Conservation (phyloP, 1,284 basidiomycete species). For the Vanrija pseudolonga region DNA sequence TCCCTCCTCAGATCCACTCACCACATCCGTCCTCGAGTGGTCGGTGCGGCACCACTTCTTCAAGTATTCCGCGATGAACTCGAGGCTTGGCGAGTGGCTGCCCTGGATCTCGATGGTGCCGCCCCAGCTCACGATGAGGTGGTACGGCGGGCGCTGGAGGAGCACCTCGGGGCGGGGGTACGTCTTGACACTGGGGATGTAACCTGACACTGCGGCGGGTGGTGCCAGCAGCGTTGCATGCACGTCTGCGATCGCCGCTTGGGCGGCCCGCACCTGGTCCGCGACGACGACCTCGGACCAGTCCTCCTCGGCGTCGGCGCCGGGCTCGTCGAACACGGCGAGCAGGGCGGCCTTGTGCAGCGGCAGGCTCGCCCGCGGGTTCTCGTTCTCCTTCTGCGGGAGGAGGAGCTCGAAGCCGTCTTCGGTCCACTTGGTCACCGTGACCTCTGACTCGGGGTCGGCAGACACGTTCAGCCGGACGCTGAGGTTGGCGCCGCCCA, state of each 20-base stretch:
- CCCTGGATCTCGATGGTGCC: neutral
- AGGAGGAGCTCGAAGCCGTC: neutral
- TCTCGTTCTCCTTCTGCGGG: neutral
- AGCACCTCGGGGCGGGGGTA: neutral
- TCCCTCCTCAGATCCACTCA: neutral
- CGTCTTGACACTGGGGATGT: neutral
- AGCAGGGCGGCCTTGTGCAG: neutral
- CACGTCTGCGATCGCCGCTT: no score
- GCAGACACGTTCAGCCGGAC: no score
- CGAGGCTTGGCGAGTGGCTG: neutral
- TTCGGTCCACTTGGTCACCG: no score
- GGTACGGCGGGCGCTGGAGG: neutral
- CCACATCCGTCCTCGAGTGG: neutral
- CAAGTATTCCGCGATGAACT: neutral
- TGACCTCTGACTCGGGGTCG: no score
- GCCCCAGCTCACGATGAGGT: neutral
- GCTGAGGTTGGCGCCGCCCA: no score
- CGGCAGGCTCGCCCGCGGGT: neutral
- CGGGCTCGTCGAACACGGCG: no score
- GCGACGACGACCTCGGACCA: neutral
- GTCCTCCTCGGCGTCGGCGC: neutral
- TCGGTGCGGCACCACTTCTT: neutral
- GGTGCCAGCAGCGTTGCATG: neutral
- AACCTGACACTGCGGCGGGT: neutral
- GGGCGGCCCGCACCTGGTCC: no score